Evolutionary conservation across 2,329 filamentous ascomycete genomes (phyloP), one percentile per base, ranked within the genome.

Genomic region (Neoscytalidium dimidiatum): DNA sequence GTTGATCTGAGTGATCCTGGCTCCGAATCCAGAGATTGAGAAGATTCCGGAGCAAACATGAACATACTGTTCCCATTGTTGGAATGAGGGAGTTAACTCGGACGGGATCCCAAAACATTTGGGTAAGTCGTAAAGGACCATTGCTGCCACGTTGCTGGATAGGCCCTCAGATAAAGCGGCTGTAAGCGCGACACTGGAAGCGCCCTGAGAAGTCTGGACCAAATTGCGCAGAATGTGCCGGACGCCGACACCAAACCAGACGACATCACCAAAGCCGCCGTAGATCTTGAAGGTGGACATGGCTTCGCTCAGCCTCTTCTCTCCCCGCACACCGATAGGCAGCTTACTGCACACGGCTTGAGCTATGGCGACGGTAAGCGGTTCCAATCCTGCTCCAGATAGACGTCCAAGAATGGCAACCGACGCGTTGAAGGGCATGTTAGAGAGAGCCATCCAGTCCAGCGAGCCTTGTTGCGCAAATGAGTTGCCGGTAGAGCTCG

Each of bases 201-300:
- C 63, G 9, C 67, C 67, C 48, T 69, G 66, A 19, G 64, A 64
- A 3, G 67, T 69, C 44, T 67, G 64, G 9, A 65, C 62, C 4
- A 69, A 44, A 3, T 61, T 60, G 17, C 65, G 62, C 4, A 68
- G 41, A 26, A 69, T 62, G 52, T 69, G 66, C 23, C 57, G 57
- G 29, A 69, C 44, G 1, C 67, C 67, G 19, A 68, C 41, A 17
- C 67, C 66, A 28, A 69, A 67, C 63, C 64, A 69, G 3, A 69
- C 51, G 13, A 67, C 31, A 11, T 67, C 49, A 3, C 49, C 64
- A 43, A 56, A 66, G 31, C 49, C 31, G 5, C 64, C 65, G 28
- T 52, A 63, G 17, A 58, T 41, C 13, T 56, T 62, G 11, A 69
- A 33, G 13, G 31, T 62, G 9, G 23, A 29, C 64, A 69, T 68